These are phyloP conservation scores for Coccomyxa subellipsoidea DNA, from an alignment of 163 green algal species.

Conservation along the genomic window DNA sequence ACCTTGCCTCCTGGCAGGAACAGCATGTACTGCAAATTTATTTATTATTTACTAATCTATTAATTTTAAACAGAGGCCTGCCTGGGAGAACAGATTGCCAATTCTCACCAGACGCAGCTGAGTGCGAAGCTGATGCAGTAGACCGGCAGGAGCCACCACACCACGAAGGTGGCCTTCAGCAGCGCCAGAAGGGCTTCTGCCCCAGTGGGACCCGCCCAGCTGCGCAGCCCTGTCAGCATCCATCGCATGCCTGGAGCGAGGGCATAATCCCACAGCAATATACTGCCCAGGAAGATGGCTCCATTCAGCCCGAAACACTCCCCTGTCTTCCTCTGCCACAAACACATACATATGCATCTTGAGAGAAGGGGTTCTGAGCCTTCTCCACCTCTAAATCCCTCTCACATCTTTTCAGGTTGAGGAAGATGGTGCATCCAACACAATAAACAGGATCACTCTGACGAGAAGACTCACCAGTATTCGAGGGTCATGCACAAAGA, in stretches of 20 bases:
- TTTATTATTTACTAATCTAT: too few relatives aligned
- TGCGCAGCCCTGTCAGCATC: slow-evolving; percentile 29
- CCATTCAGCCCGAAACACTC: slow-evolving; percentile 69
- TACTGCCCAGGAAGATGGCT: slow-evolving; percentile 65
- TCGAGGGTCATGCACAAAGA: slow-evolving; percentile 54
- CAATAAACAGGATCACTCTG: neutral
- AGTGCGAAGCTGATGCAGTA: slow-evolving; percentile 73
- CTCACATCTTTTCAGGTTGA: neutral
- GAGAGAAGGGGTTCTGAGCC: too few relatives aligned
- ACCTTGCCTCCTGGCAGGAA: too few relatives aligned
- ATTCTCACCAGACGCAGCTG: slow-evolving; percentile 67
- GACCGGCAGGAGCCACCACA: slow-evolving; percentile 71
- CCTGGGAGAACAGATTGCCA: neutral
- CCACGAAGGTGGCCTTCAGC: slow-evolving; percentile 38
- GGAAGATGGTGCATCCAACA: neutral
- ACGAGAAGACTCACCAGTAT: slow-evolving; percentile 47
- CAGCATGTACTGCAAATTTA: too few relatives aligned
- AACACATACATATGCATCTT: neutral
- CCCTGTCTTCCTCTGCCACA: slow-evolving; percentile 38
- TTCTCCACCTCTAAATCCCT: neutral
- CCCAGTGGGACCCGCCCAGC: neutral
- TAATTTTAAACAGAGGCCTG: too few relatives aligned
- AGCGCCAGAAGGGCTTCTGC: neutral
- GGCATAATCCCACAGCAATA: slow-evolving; percentile 27
- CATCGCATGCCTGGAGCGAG: slow-evolving; percentile 31